Conservation (phyloP, 2,329 filamentous ascomycete species). For the Chrysoporthe deuterocubensis region DNA sequence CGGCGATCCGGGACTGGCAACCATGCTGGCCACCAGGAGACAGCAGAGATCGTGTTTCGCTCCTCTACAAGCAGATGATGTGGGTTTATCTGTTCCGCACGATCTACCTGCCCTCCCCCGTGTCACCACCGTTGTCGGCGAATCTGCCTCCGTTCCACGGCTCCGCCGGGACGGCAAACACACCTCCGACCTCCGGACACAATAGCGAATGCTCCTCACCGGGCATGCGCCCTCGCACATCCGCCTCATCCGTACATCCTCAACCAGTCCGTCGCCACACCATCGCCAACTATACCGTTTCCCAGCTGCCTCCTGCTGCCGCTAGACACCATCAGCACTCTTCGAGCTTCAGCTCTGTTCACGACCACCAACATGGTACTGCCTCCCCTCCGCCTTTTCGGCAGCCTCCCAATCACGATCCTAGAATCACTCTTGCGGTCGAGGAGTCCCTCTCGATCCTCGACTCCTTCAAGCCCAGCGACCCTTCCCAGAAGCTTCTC, state of each 20-base stretch:
- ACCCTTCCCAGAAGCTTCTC: conserved; percentile 63
- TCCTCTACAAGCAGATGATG: conserved; percentile 68
- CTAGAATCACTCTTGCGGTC: conserved; percentile 57
- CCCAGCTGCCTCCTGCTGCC: conserved; percentile 29
- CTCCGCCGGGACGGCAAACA: conserved; percentile 31
- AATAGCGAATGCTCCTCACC: conserved; percentile 44
- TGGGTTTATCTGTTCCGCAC: conserved; percentile 68
- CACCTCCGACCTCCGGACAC: conserved; percentile 37
- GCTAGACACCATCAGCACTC: conserved; percentile 27
- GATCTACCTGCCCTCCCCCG: conserved; percentile 56
- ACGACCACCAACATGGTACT: conserved; percentile 30
- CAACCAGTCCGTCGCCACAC: conserved; percentile 32
- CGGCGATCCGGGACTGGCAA: conserved; percentile 74
- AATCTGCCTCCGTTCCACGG: conserved; percentile 29
- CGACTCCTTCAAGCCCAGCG: conserved; percentile 58
- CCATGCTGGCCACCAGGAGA: conserved; percentile 64
- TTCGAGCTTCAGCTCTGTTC: conserved; percentile 30
- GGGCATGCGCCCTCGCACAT: conserved; percentile 32
- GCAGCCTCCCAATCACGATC: conserved; percentile 53
- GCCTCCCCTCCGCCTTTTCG: conserved; percentile 52
- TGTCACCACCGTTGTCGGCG: conserved; percentile 29
- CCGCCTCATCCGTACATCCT: conserved; percentile 23
- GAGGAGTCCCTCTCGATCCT: conserved; percentile 60
- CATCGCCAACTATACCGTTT: conserved; percentile 33
- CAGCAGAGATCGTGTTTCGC: conserved; percentile 57